These are phyloP conservation scores for Aspergillus homomorphus DNA, from an alignment of 495 filamentous ascomycete genomes.

Conservation along the genomic window DNA sequence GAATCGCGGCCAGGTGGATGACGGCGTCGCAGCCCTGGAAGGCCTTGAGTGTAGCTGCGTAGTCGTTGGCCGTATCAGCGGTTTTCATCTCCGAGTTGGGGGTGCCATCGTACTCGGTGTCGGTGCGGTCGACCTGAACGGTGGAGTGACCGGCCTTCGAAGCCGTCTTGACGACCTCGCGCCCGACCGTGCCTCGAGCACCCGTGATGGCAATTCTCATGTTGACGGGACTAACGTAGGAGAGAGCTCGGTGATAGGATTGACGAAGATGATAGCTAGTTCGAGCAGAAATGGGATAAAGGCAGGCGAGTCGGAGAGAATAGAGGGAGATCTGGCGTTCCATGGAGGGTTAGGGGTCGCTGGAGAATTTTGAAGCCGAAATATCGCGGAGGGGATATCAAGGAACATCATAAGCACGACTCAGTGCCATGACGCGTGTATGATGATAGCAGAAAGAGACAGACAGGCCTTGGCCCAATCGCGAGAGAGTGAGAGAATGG, in stretches of 20 bases:
- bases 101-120: constrained; percentile 12
- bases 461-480: too few relatives aligned
- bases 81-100: constrained; percentile 13
- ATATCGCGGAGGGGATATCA: background rate
- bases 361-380: background rate
- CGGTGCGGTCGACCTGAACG: constrained; percentile 20
- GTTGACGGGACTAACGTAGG: background rate
- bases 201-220: constrained; percentile 25
- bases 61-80: constrained; percentile 19
- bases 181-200: constrained; percentile 20
- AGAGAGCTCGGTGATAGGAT: background rate
- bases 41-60: constrained; percentile 16
- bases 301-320: background rate
- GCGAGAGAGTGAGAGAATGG: too few relatives aligned
- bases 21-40: constrained; percentile 21
- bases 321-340: background rate
- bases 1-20: constrained; percentile 22
- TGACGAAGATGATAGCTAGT: background rate
- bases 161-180: constrained; percentile 10
- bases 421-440: background rate
- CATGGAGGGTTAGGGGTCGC: background rate
- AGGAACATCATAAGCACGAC: background rate
- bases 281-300: background rate
- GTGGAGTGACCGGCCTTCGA: constrained; percentile 17
- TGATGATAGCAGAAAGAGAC: background rate